Percentiles rank a stretch among this genome's conserved stretches.
Conservation (phyloP, 2,329 filamentous ascomycete species). For the Hymenoscyphus scutula region DNA sequence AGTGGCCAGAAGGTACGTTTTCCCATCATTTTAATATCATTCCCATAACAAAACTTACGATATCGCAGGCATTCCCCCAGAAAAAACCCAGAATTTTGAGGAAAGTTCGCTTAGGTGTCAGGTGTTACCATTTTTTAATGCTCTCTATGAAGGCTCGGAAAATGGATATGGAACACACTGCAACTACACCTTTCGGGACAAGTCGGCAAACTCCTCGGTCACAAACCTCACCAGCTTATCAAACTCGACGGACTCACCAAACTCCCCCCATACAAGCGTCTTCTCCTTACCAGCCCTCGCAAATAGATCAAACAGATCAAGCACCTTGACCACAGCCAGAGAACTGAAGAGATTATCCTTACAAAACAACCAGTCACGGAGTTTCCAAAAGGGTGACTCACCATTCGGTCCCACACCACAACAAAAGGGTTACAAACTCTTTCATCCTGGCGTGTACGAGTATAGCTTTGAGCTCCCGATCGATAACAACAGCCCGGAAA, state of each 20-base stretch:
- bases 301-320: constrained; percentile 29
- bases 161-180: constrained; percentile 61
- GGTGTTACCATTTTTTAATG: constrained; percentile 90
- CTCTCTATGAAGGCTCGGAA: constrained; percentile 59
- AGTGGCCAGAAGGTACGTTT: constrained; percentile 87
- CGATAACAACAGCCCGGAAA: constrained; percentile 72
- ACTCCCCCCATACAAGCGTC: constrained; percentile 11
- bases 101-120: constrained; percentile 85
- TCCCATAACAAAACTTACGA: constrained; percentile 7
- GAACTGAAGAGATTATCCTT: constrained; percentile 58
- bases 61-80: constrained; percentile 71
- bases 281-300: constrained; percentile 30
- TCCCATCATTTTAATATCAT: neutral
- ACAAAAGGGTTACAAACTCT: constrained; percentile 69
- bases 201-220: constrained; percentile 29
- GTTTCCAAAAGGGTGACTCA: constrained; percentile 64
- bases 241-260: constrained; percentile 5
- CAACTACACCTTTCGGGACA: constrained; percentile 45
- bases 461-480: constrained; percentile 76
- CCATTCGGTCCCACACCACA: constrained; percentile 52
- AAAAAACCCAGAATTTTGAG: constrained; percentile 79
- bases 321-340: constrained; percentile 26
- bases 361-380: constrained; percentile 63
- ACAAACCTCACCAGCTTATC: constrained; percentile 23
- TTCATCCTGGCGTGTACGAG: constrained; percentile 46